Base-by-base conservation (phyloP, 768 basidiomycete genomes). In the Lactifluus rugatus region DNA sequence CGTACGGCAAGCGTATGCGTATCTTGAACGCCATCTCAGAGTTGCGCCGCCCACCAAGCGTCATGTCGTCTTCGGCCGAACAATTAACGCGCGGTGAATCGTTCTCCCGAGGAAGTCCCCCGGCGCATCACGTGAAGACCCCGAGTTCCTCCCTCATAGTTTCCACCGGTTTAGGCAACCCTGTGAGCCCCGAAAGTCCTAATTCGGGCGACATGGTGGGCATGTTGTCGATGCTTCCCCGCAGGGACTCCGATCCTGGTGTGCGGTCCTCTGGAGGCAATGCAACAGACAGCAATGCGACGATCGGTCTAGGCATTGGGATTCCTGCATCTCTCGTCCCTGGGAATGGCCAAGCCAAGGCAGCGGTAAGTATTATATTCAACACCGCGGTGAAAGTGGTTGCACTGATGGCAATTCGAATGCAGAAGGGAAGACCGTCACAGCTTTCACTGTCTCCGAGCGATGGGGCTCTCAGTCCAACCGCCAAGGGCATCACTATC, bases 1-100 rank as follows among this genome's bases (percentile, higher is more conserved):
- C 93, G 3, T 96, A 95, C 64, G 96, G 96, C 13, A 96, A 96
- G 69, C 89, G 96, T 17, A 79, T 91, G 70, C 84, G 91, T 55
- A 93, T 99, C 56, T 85, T 89, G 25, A 93, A 95, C 63, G 92
- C 92, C 25, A 96, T 99, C 64, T 73, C 81, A 5, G 94, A 99
- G 56, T 81, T 99, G 5, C 83, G 85, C 25, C 81, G 83, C 2
- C 85, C 87, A 0, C 81, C 84, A 0, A 82, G 83, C 0, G 73
- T 87, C 48, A 65, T 77, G 50, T 76, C 79, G 57, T 68, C 49
- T 64, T 61, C 68, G 14, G 62, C 55, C 2, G 70, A 78, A 69
- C 67, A 67, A 32, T 70, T 67, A 19, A 62, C 70, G 7, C 66
- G 65, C 9, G 70, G 73, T 0, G 74, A 71, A 17, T 64, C 73